Percentiles rank a stretch among this genome's conserved stretches.
These are phyloP conservation scores for Tylopilus sp. DNA, from an alignment of 768 basidiomycete species.

Conservation along the genomic window DNA sequence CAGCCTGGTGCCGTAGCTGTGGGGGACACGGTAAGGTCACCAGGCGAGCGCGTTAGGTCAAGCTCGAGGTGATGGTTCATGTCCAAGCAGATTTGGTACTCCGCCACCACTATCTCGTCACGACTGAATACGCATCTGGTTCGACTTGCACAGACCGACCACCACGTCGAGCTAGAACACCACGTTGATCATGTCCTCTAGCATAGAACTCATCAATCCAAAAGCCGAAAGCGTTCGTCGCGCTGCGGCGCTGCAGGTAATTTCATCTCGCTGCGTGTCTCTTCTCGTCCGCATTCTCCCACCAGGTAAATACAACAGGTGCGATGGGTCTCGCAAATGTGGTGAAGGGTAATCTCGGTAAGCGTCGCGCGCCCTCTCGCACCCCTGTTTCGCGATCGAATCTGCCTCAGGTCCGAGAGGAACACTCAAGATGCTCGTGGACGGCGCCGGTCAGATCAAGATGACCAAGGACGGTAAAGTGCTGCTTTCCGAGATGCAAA, in stretches of 20 bases:
- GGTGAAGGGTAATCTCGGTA: slow-evolving; percentile 96
- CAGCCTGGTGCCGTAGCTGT: slow-evolving; percentile 34
- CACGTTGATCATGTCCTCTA: slow-evolving; percentile 55
- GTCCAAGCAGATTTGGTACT: slow-evolving; percentile 31
- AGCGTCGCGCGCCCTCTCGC: slow-evolving; percentile 26
- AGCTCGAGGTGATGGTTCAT: slow-evolving; percentile 31
- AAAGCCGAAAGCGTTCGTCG: slow-evolving; percentile 92
- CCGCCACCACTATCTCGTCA: slow-evolving; percentile 23
- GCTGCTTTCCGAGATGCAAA: slow-evolving; percentile 98
- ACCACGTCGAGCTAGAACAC: slow-evolving; percentile 15
- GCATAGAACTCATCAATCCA: slow-evolving; percentile 94
- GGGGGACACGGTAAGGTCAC: slow-evolving; percentile 22
- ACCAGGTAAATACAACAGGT: slow-evolving; percentile 85
- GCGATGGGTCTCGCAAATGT: slow-evolving; percentile 97
- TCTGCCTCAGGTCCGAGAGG: slow-evolving; percentile 78
- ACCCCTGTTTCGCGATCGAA: slow-evolving; percentile 24
- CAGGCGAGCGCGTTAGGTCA: slow-evolving; percentile 25
- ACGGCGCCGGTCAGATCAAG: slow-evolving; percentile 97
- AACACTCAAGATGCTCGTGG: slow-evolving; percentile 99
- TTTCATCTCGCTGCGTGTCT: slow-evolving; percentile 16
- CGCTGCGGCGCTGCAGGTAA: slow-evolving; percentile 87
- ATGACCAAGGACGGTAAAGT: slow-evolving; percentile 99
- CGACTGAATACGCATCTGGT: neutral
- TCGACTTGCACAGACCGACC: slow-evolving; percentile 8
- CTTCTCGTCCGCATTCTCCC: slow-evolving; percentile 22